These are phyloP conservation scores for Fusarium papillatum DNA, from an alignment of 2,329 filamentous ascomycete genomes.

Conservation along the genomic window DNA sequence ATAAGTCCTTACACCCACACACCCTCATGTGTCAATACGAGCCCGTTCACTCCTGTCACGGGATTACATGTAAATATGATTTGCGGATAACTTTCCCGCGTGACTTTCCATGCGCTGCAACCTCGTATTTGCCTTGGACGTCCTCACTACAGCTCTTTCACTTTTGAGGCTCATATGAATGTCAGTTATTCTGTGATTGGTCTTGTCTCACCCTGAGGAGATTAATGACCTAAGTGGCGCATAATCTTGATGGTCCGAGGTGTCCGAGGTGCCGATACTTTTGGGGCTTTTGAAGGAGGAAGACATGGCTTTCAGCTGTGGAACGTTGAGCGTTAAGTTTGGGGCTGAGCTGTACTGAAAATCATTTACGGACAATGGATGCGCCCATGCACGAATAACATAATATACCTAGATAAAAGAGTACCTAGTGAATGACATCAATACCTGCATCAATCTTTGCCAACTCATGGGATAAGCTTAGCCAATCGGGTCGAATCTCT, in stretches of 20 bases:
- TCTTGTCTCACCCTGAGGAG: neutral
- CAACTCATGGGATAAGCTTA: neutral
- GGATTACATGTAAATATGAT: neutral
- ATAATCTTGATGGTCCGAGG: neutral
- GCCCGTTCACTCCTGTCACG: neutral
- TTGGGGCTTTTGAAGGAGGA: neutral
- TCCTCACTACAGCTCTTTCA: neutral
- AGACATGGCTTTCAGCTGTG: neutral
- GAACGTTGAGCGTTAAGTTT: neutral
- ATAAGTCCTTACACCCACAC: neutral
- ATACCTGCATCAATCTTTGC: no score
- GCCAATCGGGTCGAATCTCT: neutral
- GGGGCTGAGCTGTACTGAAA: neutral
- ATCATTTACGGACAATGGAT: no score
- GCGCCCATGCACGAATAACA: no score
- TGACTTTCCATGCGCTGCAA: neutral
- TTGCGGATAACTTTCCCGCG: neutral
- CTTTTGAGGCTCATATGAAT: neutral
- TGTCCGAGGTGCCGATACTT: neutral
- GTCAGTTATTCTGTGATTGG: neutral
- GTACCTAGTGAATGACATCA: no score
- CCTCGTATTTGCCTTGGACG: neutral
- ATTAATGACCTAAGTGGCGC: neutral
- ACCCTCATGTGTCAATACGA: neutral
- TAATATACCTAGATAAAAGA: no score